phyloP scores from a whole-genome alignment of 2,329 filamentous ascomycete genomes.

The Stachybotrys chartarum region DNA sequence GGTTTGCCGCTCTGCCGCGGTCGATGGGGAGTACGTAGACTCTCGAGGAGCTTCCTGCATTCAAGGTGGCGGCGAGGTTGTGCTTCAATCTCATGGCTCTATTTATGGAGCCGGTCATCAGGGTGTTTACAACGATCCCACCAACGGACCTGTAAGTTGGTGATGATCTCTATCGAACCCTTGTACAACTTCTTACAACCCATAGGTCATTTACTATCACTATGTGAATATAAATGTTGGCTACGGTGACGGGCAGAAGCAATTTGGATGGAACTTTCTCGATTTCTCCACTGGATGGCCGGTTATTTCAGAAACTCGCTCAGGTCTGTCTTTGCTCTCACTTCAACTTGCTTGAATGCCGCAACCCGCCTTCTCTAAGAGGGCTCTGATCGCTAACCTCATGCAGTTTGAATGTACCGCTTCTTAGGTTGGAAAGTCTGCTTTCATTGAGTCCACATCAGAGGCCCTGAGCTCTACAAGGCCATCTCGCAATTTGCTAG shows the following conservation, averaged over 20 bases:
- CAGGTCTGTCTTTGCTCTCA: neutral
- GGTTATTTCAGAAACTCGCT: slow-evolving; percentile 8
- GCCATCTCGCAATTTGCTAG: no score
- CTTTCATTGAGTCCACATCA: no score
- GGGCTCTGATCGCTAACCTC: no score
- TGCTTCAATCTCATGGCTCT: slow-evolving; percentile 51
- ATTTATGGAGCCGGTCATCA: slow-evolving; percentile 63
- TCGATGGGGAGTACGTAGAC: slow-evolving; percentile 51
- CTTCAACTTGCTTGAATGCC: no score
- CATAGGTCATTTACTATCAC: slow-evolving; percentile 38
- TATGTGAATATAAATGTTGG: slow-evolving; percentile 25
- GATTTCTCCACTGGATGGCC: slow-evolving; percentile 43
- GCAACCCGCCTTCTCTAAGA: no score
- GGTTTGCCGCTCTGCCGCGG: slow-evolving; percentile 49
- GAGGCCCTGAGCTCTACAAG: no score
- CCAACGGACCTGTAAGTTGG: slow-evolving; percentile 4
- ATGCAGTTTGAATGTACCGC: no score
- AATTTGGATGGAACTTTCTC: slow-evolving; percentile 44
- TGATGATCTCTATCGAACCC: neutral
- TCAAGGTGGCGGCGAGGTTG: slow-evolving; percentile 53
- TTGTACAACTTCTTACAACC: slow-evolving; percentile 8
- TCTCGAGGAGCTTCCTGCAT: slow-evolving; percentile 46
- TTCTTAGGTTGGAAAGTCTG: no score
- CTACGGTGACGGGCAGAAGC: slow-evolving; percentile 31
- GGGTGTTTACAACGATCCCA: slow-evolving; percentile 24